Base-by-base conservation (phyloP, 345 rosid genomes). In the Garcia nutans region DNA sequence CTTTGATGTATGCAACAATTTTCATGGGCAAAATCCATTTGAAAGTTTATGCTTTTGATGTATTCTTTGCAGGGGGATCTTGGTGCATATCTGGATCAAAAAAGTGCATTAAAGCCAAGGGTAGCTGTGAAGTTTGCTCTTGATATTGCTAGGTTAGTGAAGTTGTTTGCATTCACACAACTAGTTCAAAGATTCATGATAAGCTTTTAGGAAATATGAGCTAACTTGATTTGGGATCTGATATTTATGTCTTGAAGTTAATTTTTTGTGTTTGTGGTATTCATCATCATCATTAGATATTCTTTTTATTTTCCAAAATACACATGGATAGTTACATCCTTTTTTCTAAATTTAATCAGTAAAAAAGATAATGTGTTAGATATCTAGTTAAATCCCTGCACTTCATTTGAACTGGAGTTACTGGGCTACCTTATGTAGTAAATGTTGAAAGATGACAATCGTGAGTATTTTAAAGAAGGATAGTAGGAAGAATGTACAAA, bases 91-190 rank as follows among this genome's bases (percentile, higher is more conserved):
- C 79, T 91, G 80, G 91, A 87, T 80, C 83, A 71, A 71, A 91
- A 86, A 79, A 87, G 90, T 60, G 81, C 93, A 55, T 82, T 93
- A 65, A 78, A 82, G 85, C 88, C 89, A 65, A 85, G 78, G 58
- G 79, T 73, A 50, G 97, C 96, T 77, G 90, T 93, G 78, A 91
- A 85, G 80, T 91, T 93, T 50, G 92, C 94, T 5, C 96, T 93
- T 79, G 96, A 93, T 80, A 87, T 91, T 83, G 93, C 97, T 68
- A 88, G 96, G 96, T 90, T 44, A 72, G 86, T 71, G 72, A 10
- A 44, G 37, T 54, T 10, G 56, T 56, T 79, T 74, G 54, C 23
- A 8, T 33, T 8, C 12, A 33, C 68, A 58, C 2, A 33, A 74
- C 20, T 10, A n/a, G 2, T 74, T 78, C 65, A 23, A 24, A 56